Evolutionary conservation across 2,329 filamentous ascomycete genomes (phyloP).

Genomic region (Penicillium thymicola): DNA sequence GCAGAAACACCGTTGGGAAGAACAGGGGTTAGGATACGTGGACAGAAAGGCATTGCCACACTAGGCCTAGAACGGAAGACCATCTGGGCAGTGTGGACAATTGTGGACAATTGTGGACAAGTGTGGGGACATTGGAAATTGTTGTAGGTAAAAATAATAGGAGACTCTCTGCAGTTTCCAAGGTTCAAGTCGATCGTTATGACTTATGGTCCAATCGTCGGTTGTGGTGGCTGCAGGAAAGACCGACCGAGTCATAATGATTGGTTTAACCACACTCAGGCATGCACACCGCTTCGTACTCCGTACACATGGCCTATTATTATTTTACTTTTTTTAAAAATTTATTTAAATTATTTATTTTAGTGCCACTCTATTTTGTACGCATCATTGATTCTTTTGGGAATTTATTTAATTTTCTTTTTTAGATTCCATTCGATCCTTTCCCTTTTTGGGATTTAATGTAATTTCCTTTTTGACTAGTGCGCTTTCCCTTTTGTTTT

Average conservation of each 20-base stretch:
- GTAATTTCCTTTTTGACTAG: conserved; percentile 6
- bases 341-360: not conserved
- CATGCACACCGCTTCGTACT: conserved; percentile 7
- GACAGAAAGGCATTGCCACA: conserved; percentile 7
- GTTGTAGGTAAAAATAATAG: not conserved
- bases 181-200: conserved; percentile 7
- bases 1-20: conserved; percentile 1
- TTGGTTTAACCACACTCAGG: not conserved
- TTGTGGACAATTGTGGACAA: not conserved
- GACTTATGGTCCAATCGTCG: conserved; percentile 1
- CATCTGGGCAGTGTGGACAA: not conserved
- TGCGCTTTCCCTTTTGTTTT: not conserved
- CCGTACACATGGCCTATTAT: conserved; percentile 5
- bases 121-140: not conserved
- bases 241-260: not conserved
- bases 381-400: conserved; percentile 10
- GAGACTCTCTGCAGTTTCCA: conserved; percentile 1
- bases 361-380: not conserved
- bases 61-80: not conserved
- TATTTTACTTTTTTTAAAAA: not conserved
- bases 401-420: conserved; percentile 10
- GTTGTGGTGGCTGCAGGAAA: conserved; percentile 7
- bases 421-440: conserved; percentile 12
- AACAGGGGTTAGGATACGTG: conserved; percentile 9
- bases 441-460: conserved; percentile 11